Percentiles rank a stretch among this genome's conserved stretches.
These are phyloP conservation scores for Neostapfia colusana DNA, from an alignment of 176 grass and related monocot genomes.

Conservation along the genomic window DNA sequence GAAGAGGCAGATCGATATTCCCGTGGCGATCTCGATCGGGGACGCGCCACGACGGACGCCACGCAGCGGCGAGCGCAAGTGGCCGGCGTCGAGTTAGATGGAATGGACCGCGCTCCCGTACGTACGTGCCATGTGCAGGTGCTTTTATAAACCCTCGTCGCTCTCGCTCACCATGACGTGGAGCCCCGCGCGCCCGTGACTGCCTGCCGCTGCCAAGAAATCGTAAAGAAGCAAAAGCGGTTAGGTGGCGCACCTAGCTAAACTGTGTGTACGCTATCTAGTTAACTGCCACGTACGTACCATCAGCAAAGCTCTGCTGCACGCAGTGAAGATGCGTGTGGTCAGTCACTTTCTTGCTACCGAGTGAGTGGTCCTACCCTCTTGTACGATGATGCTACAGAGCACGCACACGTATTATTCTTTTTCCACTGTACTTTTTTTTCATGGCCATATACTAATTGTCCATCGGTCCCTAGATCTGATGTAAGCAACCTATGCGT, in stretches of 20 bases:
- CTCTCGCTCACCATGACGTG: background rate
- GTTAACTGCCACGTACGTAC: background rate
- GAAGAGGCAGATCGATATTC: background rate
- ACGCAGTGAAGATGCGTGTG: background rate
- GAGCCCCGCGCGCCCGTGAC: background rate
- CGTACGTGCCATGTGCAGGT: slow-evolving; percentile 28
- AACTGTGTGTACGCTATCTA: background rate
- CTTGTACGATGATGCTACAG: background rate
- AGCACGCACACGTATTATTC: background rate
- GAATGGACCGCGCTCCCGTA: background rate
- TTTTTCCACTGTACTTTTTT: background rate
- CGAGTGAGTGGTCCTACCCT: background rate
- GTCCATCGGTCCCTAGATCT: background rate
- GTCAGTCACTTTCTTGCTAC: background rate
- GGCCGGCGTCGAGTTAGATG: background rate
- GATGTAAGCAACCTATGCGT: background rate
- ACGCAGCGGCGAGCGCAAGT: background rate
- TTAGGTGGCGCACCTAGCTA: slow-evolving; percentile 13
- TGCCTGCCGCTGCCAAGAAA: slow-evolving; percentile 1
- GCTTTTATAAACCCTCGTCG: background rate
- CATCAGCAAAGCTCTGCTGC: background rate
- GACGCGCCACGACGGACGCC: background rate
- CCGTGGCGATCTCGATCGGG: too few species aligned
- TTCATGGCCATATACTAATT: too few species aligned
- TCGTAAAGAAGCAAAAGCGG: slow-evolving; percentile 31